These are phyloP conservation scores for Aspergillus sp. DNA, from an alignment of 2,329 filamentous ascomycete genomes.

Conservation along the genomic window DNA sequence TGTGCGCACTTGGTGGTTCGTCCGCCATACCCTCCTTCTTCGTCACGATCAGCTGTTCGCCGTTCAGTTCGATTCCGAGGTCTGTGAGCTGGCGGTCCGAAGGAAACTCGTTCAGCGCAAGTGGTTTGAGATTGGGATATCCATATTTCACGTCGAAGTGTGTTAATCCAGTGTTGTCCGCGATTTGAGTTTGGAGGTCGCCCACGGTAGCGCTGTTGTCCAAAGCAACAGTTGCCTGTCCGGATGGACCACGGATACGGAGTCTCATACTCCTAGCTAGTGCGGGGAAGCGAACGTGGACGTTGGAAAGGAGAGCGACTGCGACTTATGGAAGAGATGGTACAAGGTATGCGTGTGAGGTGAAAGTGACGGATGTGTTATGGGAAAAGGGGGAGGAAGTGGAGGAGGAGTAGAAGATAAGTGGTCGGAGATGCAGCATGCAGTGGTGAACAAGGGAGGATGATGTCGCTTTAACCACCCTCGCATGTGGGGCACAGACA, in stretches of 20 bases:
- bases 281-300: neutral
- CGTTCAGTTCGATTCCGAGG: slow-evolving; percentile 62
- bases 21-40: slow-evolving; percentile 37
- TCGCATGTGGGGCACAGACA: slow-evolving; percentile 1
- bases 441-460: neutral
- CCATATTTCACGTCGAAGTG: slow-evolving; percentile 79
- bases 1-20: slow-evolving; percentile 3
- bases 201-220: slow-evolving; percentile 59
- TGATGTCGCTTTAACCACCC: neutral
- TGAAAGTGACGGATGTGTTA: neutral
- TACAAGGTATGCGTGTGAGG: neutral
- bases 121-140: slow-evolving; percentile 68
- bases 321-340: neutral
- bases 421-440: neutral
- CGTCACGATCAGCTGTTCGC: slow-evolving; percentile 67
- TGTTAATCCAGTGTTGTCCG: slow-evolving; percentile 61
- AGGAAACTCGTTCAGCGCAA: slow-evolving; percentile 59
- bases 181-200: slow-evolving; percentile 44
- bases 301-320: neutral
- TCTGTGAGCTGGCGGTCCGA: slow-evolving; percentile 51
- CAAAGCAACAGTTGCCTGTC: slow-evolving; percentile 68
- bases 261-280: slow-evolving; percentile 60
- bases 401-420: neutral
- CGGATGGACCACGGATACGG: slow-evolving; percentile 71
- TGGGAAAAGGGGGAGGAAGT: neutral